Evolutionary conservation across 208 protist species (phyloP).

Genomic region (Endotrypanum monterogeii): DNA sequence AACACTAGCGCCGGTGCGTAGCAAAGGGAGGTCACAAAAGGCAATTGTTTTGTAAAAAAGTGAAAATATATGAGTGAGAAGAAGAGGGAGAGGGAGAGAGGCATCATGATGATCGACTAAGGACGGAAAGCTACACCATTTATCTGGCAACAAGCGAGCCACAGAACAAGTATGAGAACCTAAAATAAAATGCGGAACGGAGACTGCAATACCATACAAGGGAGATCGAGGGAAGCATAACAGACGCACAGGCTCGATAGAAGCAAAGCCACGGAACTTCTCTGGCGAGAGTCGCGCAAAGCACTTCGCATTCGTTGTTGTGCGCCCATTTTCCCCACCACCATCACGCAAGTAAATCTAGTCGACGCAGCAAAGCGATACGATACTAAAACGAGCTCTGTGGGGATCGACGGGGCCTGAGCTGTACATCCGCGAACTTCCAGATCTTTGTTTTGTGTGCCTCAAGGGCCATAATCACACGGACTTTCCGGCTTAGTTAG

Average conservation of each 20-base stretch:
- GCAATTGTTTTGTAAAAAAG: not conserved
- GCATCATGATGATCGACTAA: not conserved
- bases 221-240: not conserved
- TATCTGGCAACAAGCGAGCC: not conserved
- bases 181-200: too few species aligned
- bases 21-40: not conserved
- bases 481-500: conserved; percentile 9
- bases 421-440: not conserved
- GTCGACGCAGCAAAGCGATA: not conserved
- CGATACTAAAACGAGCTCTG: not conserved
- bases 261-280: not conserved
- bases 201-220: too few species aligned
- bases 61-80: too few species aligned
- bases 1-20: not conserved
- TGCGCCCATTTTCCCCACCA: not conserved
- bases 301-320: not conserved
- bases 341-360: not conserved
- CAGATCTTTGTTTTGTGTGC: not conserved
- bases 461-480: not conserved
- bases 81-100: not conserved
- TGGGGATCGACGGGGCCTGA: not conserved
- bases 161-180: too few species aligned
- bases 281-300: not conserved
- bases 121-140: not conserved
- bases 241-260: not conserved